Evolutionary conservation across 306 rosid genomes (phyloP).

Genomic region (Glycine soja): DNA sequence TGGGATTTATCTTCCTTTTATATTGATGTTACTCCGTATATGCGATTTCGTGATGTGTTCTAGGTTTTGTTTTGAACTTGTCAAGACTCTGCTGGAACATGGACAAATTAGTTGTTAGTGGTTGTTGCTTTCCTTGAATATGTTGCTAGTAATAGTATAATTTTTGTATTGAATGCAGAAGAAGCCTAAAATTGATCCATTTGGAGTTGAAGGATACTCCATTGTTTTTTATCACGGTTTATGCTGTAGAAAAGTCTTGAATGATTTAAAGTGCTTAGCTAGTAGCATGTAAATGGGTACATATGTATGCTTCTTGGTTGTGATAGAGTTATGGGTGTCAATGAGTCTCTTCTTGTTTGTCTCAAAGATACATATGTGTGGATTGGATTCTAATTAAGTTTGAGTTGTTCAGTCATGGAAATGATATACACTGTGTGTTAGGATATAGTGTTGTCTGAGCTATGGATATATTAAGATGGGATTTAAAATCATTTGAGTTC

Average conservation of each 20-base stretch:
- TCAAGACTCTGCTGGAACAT: slow-evolving; percentile 17
- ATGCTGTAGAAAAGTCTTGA: slow-evolving; percentile 15
- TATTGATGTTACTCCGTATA: slow-evolving; percentile 25
- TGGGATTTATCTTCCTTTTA: background rate
- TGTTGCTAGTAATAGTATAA: slow-evolving; percentile 10
- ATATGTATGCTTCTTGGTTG: slow-evolving; percentile 5
- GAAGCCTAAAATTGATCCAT: slow-evolving; percentile 17
- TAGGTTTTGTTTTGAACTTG: background rate
- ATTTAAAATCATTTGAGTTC: background rate
- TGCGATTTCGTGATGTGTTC: slow-evolving; percentile 40
- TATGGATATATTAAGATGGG: slow-evolving; percentile 12
- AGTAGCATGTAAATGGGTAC: slow-evolving; percentile 1
- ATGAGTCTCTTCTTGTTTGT: slow-evolving; percentile 18
- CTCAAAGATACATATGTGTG: background rate
- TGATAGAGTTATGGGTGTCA: background rate
- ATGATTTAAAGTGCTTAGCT: slow-evolving; percentile 11
- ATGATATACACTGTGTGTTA: background rate
- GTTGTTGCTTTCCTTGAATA: slow-evolving; percentile 17
- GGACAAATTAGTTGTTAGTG: background rate
- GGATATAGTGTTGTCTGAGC: slow-evolving; percentile 32
- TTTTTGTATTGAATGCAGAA: slow-evolving; percentile 4
- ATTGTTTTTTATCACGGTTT: slow-evolving; percentile 18
- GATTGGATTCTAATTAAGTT: slow-evolving; percentile 11
- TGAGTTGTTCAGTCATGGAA: slow-evolving; percentile 12
- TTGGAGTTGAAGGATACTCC: slow-evolving; percentile 19